Conservation (phyloP, 495 filamentous ascomycete genomes). For the Penicillium simplicissimum region DNA sequence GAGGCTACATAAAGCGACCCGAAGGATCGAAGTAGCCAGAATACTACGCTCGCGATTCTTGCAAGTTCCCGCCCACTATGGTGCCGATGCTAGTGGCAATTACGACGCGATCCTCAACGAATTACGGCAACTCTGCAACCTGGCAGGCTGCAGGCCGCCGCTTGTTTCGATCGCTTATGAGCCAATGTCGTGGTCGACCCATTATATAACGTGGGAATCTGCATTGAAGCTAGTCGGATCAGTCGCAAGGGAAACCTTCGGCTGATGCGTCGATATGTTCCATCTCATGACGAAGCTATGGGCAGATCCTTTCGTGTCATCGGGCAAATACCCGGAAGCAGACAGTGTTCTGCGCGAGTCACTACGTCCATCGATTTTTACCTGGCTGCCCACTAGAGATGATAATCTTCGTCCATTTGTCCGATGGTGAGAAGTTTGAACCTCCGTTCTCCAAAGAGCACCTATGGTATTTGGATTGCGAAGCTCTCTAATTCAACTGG, state of each 20-base stretch:
- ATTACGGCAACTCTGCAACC: slow-evolving; percentile 59
- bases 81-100: slow-evolving; percentile 53
- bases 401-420: slow-evolving; percentile 73
- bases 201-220: slow-evolving; percentile 62
- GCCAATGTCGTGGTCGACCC: slow-evolving; percentile 64
- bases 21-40: slow-evolving; percentile 67
- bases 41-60: slow-evolving; percentile 62
- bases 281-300: slow-evolving; percentile 66
- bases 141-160: slow-evolving; percentile 51
- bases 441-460: slow-evolving; percentile 61
- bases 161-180: slow-evolving; percentile 63
- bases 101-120: slow-evolving; percentile 59
- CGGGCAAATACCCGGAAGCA: slow-evolving; percentile 54
- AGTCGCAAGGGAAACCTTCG: slow-evolving; percentile 66
- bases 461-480: slow-evolving; percentile 59
- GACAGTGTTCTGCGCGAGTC: slow-evolving; percentile 53
- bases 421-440: slow-evolving; percentile 64
- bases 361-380: slow-evolving; percentile 55
- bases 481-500: slow-evolving; percentile 74
- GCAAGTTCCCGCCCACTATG: slow-evolving; percentile 66
- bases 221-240: slow-evolving; percentile 58
- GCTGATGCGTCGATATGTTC: slow-evolving; percentile 69
- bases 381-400: slow-evolving; percentile 57
- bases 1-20: slow-evolving; percentile 59
- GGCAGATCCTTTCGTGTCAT: slow-evolving; percentile 55